Base-by-base conservation (phyloP, 352 stramenopile genomes). In the Vaucheria bursata region DNA sequence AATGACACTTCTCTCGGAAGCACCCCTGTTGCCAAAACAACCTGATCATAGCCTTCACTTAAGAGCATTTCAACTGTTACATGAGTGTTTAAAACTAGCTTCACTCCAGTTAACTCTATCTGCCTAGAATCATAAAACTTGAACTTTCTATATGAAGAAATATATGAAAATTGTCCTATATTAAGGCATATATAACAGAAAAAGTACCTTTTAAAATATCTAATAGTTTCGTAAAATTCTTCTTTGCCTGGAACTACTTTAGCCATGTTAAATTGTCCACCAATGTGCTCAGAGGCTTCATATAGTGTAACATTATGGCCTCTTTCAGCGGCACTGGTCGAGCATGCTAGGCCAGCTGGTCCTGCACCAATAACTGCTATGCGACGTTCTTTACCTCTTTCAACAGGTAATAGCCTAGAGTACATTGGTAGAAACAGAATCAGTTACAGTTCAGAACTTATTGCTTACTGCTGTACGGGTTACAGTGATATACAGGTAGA, bases 171-270 rank as follows among this genome's bases (percentile, higher is more conserved):
- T 12, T 50, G 12, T 50, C 12, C 39, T 12, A 50, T 12, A 12
- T 50, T 50, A 50, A 50, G 5, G 39, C 39, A 50, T 50, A 12
- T 50, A 50, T 50, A 50, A 50, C 39, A 50, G 39, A 12, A 50
- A 50, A 12, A 50, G 39, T 40, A 72, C 65, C 65, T 32, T 2
- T 38, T 34, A 83, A 97, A 98, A 86, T 97, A 98, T 3, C 94
- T 89, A 49, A 98, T 86, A 12, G 94, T 98, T 87, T 98, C 95
- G 81, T 97, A 90, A 78, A 98, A 98, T 81, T 98, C 95, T 76
- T 98, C 93, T 84, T 98, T 98, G 31, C 95, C 94, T 6, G 95
- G 95, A 71, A 98, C 89, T 8, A 74, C 85, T 87, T 98, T 97
- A 45, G 94, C 94, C 89, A 98, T 95, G 82, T 98, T 96, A 79